Conservation (phyloP, 129 eudicot genomes). For the Lactuca sativa region DNA sequence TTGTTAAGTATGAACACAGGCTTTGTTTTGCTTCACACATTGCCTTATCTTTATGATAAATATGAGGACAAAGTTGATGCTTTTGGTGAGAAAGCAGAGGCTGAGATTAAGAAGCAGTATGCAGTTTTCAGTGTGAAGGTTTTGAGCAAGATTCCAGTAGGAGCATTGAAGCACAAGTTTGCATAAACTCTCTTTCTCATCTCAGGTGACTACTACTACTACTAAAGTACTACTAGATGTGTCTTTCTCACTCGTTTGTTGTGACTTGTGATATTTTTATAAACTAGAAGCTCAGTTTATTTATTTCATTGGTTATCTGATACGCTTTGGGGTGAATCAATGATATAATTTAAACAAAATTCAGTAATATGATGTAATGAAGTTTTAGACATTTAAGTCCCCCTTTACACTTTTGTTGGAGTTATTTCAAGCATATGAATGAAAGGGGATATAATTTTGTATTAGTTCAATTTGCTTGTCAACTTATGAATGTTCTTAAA, state of each 20-base stretch:
- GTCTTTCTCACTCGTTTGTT: slow-evolving; percentile 34
- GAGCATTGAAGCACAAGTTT: slow-evolving; percentile 57
- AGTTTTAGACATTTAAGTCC: slow-evolving; percentile 31
- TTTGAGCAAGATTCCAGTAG: slow-evolving; percentile 79
- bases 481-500: too few species aligned
- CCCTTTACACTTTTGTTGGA: slow-evolving; percentile 18
- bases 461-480: neutral
- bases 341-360: slow-evolving; percentile 30
- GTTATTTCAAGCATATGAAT: slow-evolving; percentile 14
- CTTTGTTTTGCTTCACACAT: slow-evolving; percentile 68
- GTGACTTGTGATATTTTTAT: slow-evolving; percentile 38
- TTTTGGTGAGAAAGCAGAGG: slow-evolving; percentile 70
- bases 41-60: slow-evolving; percentile 76
- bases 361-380: slow-evolving; percentile 29
- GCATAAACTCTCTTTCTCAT: slow-evolving; percentile 10
- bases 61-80: slow-evolving; percentile 83
- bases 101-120: slow-evolving; percentile 82
- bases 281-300: slow-evolving; percentile 16
- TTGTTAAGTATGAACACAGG: slow-evolving; percentile 31
- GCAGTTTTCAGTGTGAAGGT: slow-evolving; percentile 69
- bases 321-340: slow-evolving; percentile 20
- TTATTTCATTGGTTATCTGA: slow-evolving; percentile 23
- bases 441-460: slow-evolving; percentile 40
- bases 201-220: slow-evolving; percentile 24
- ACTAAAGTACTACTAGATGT: slow-evolving; percentile 6